Conservation (phyloP, 768 basidiomycete genomes). For the Mycena pura region DNA sequence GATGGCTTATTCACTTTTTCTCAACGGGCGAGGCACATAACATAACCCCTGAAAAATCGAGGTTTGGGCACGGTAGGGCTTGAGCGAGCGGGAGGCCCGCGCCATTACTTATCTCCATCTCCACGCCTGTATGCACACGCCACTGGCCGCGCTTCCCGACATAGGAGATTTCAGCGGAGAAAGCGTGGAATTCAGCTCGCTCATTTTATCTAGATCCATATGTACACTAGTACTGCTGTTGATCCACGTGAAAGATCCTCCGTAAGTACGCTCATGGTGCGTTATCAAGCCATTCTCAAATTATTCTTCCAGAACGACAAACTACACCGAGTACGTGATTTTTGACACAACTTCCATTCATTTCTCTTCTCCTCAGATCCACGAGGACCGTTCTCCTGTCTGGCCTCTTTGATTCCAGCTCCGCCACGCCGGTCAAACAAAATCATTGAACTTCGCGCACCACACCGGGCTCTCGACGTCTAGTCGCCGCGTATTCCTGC, state of each 20-base stretch:
- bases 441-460: neutral
- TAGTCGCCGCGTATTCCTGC: neutral
- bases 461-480: neutral
- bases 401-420: neutral
- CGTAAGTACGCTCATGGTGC: neutral
- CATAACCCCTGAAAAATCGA: too few species aligned
- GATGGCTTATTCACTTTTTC: too few species aligned
- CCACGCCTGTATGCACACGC: constrained; percentile 6
- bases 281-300: neutral
- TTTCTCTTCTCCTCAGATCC: neutral
- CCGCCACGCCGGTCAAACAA: neutral
- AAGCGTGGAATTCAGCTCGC: too few species aligned
- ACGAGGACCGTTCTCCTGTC: constrained; percentile 3
- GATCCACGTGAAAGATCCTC: neutral
- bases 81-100: constrained; percentile 8
- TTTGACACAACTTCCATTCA: too few species aligned
- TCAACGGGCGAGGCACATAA: too few species aligned
- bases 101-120: too few species aligned
- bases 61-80: constrained; percentile 8
- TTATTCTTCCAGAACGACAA: neutral
- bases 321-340: neutral
- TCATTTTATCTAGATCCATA: too few species aligned
- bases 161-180: constrained; percentile 18
- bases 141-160: constrained; percentile 1
- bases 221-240: too few species aligned